Evolutionary conservation across 2,329 filamentous ascomycete genomes (phyloP), one percentile per base, ranked within the genome.

Genomic region (Ascochyta lentis): DNA sequence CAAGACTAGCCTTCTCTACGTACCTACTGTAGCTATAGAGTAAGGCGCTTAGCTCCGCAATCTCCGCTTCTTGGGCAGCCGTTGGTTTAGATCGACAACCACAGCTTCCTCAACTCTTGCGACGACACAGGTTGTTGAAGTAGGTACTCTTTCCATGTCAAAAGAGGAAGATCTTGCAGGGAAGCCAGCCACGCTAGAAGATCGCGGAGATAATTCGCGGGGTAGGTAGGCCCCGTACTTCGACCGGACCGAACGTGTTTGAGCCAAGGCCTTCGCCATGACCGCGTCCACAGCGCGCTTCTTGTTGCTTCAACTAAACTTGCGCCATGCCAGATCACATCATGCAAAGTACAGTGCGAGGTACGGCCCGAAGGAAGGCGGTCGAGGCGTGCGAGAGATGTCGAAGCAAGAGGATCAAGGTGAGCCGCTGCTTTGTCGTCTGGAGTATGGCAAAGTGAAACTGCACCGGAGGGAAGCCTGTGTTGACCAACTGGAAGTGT

Each of bases 331-430:
- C 37, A 39, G 37, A 39, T 15, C 4, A 12, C 13, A 6, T 6
- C 5, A 1, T 19, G 22, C 37, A 39, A 16, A 39, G 12, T 13
- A 39, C 37, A 22, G 22, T 39, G 8, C 37, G 37, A 5, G 37
- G 37, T 9, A 39, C 37, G 3, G 6, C 37, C 5, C 44, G 44
- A 15, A 47, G 12, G 34, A 47, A 47, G 24, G 16, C 44, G 22
- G 31, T 26, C 13, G 44, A 47, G 24, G 44, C 44, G 4, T 47
- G 44, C 24, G 44, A 47, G 13, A 22, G 44, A 12, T 47, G 44
- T 22, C 44, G 44, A 26, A 23, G 35, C 16, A 47, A 47, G 19
- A 31, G 44, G 31, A 47, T 47, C 22, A 47, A 47, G 44, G 44
- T 34, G 22, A 38, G 44, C 33, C 5, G 29, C 5, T 33, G 19